Evolutionary conservation across 2,329 filamentous ascomycete genomes (phyloP).

Genomic region (Anisogramma anomala): DNA sequence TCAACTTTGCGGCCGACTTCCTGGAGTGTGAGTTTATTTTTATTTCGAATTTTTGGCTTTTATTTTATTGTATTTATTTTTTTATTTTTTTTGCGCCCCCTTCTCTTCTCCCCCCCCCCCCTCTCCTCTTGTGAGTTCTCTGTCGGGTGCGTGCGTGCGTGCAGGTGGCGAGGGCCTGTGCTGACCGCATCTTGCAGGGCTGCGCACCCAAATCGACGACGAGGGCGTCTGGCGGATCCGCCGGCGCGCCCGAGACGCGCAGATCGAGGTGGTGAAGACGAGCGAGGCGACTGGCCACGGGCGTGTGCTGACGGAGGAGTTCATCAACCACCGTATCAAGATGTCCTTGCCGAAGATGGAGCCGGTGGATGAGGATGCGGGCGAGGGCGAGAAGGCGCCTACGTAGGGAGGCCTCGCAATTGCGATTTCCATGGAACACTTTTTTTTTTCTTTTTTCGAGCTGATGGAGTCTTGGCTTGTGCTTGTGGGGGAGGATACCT

Average conservation of each 20-base stretch:
- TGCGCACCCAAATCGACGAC: conserved; percentile 51
- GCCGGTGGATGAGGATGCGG: neutral
- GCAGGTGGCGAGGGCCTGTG: too few relatives aligned
- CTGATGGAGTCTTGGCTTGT: too few relatives aligned
- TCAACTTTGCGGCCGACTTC: conserved; percentile 75
- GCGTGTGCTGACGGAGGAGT: conserved; percentile 63
- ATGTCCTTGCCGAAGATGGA: conserved; percentile 24
- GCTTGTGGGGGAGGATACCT: too few relatives aligned
- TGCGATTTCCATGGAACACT: too few relatives aligned
- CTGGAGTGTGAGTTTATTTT: conserved; percentile 54
- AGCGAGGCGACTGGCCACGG: conserved; percentile 61
- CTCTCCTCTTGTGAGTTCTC: too few relatives aligned
- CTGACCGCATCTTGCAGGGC: conserved; percentile 38
- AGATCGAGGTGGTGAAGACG: conserved; percentile 63
- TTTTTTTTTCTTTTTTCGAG: too few relatives aligned
- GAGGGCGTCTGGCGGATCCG: conserved; percentile 74
- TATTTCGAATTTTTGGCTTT: neutral
- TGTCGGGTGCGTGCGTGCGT: too few relatives aligned
- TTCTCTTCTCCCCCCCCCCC: too few relatives aligned
- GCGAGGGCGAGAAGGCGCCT: neutral
- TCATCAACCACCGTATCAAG: conserved; percentile 62
- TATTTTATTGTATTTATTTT: too few relatives aligned
- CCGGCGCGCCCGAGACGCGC: conserved; percentile 47
- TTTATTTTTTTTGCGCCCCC: too few relatives aligned
- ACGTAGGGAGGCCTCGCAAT: neutral